Base-by-base conservation (phyloP, 2,329 filamentous ascomycete species). In the Orbilia blumenaviensis region DNA sequence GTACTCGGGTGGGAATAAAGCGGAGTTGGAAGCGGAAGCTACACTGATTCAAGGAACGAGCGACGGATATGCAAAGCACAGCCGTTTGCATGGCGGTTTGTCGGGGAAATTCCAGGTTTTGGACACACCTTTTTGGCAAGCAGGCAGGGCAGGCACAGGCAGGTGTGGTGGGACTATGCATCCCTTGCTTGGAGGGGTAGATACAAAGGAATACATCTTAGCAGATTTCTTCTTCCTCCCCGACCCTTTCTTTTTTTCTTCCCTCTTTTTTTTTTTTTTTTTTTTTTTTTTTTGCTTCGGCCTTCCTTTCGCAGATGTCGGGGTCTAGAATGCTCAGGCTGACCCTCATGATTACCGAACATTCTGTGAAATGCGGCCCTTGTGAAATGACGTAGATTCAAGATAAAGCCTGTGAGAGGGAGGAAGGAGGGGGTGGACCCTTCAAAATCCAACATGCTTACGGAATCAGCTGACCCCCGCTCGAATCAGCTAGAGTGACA, bases 131-230 rank as follows among this genome's bases (percentile, higher is more conserved):
- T 52, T 52, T 41, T 25, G 34, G 21, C 46, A 18, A 21, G 56
- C 27, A 34, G 46, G 66, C 63, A 58, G 60, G 66, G 66, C 63
- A 58, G 66, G 66, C n/a, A 32, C 46, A 18, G 27, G 56, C 27
- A 34, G 46, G 66, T 71, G 66, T 68, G 66, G 66, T 71, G 66
- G 66, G 66, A 71, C 66, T 63, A 38, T 50, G 66, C 66, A 63
- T 44, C 66, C 66, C 46, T 56, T 71, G 66, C 66, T 32, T 42
- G 56, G 54, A 61, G 34, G 56, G 36, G 46, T 29, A 68, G 44
- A 41, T 67, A 69, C 41, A 69, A 69, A 18, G 8, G 46, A 38
- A 56, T 46, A 62, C 66, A 46, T 48, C 32, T 18, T 25, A 48
- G 27, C 38, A 14, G 41, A n/a, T 16, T 9, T 50, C 23, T n/a